These are phyloP conservation scores for Salix brachista DNA, from an alignment of 345 rosid species.

Conservation along the genomic window DNA sequence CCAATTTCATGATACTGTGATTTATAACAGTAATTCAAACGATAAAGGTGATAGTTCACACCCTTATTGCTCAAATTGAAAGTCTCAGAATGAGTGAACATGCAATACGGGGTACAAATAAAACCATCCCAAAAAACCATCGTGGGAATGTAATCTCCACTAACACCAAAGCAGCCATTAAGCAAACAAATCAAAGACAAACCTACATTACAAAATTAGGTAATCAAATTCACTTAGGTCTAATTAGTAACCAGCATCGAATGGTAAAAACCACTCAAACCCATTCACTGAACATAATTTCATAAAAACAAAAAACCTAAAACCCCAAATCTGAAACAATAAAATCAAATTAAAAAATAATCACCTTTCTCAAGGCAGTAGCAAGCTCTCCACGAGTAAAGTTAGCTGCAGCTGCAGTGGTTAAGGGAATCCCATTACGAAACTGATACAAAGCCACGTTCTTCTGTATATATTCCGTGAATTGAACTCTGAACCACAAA, in stretches of 20 bases:
- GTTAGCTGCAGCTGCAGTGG: slow-evolving; percentile 85
- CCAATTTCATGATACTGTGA: no score
- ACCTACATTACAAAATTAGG: background rate
- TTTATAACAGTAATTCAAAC: no score
- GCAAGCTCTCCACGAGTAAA: slow-evolving; percentile 95
- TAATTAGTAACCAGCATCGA: background rate
- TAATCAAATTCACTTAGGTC: background rate
- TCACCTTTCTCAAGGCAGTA: slow-evolving; percentile 89
- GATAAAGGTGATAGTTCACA: background rate
- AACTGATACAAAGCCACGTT: slow-evolving; percentile 91
- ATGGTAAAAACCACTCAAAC: background rate
- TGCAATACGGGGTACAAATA: no score
- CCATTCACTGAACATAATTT: background rate
- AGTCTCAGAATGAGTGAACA: background rate
- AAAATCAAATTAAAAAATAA: background rate
- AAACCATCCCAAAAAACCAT: background rate
- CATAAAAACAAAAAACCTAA: background rate
- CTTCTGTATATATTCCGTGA: slow-evolving; percentile 95
- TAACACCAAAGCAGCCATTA: background rate
- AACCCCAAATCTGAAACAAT: background rate
- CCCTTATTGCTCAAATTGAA: background rate
- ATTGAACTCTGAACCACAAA: slow-evolving; percentile 60
- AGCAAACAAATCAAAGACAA: background rate
- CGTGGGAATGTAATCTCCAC: background rate
- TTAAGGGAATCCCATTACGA: slow-evolving; percentile 86